Conservation (phyloP, 257 asterid species). For the Ehretia macrophylla region DNA sequence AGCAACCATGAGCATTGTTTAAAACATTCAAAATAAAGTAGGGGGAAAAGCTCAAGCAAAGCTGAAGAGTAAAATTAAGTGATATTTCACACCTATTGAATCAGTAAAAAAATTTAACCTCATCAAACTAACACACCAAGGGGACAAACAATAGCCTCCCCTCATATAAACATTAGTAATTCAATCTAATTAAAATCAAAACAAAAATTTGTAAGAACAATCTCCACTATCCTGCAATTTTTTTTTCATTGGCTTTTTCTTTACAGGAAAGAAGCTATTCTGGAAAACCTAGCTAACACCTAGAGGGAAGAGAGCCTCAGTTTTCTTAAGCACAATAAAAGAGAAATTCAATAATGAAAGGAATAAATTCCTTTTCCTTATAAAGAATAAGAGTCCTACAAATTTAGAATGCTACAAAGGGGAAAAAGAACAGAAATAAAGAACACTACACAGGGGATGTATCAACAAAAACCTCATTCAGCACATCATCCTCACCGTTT, state of each 20-base stretch:
- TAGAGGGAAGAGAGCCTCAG: slow-evolving; percentile 26
- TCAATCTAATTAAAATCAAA: slow-evolving; percentile 19
- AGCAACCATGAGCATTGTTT: too few species aligned
- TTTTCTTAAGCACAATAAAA: slow-evolving; percentile 12
- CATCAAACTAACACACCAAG: slow-evolving; percentile 8
- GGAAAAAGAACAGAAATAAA: slow-evolving; percentile 10
- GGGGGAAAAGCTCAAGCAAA: slow-evolving; percentile 1
- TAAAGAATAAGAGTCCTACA: slow-evolving; percentile 11
- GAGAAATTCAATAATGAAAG: slow-evolving; percentile 18
- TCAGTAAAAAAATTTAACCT: too few species aligned
- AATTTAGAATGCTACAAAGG: slow-evolving; percentile 13
- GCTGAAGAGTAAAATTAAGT: too few species aligned
- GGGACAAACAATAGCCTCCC: slow-evolving; percentile 16
- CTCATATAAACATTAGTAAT: slow-evolving; percentile 13
- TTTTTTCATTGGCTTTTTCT: slow-evolving; percentile 25
- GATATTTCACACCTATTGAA: too few species aligned
- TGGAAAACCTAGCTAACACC: slow-evolving; percentile 11
- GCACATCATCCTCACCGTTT: slow-evolving; percentile 97
- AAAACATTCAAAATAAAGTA: too few species aligned
- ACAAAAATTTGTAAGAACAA: slow-evolving; percentile 30
- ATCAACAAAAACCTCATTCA: slow-evolving; percentile 94
- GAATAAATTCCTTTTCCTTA: slow-evolving; percentile 15
- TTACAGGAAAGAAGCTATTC: slow-evolving; percentile 25
- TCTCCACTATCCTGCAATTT: slow-evolving; percentile 23
- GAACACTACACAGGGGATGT: slow-evolving; percentile 83